Evolutionary conservation across 2,329 filamentous ascomycete species (phyloP).

Genomic region (Dactylellina haptotyla): DNA sequence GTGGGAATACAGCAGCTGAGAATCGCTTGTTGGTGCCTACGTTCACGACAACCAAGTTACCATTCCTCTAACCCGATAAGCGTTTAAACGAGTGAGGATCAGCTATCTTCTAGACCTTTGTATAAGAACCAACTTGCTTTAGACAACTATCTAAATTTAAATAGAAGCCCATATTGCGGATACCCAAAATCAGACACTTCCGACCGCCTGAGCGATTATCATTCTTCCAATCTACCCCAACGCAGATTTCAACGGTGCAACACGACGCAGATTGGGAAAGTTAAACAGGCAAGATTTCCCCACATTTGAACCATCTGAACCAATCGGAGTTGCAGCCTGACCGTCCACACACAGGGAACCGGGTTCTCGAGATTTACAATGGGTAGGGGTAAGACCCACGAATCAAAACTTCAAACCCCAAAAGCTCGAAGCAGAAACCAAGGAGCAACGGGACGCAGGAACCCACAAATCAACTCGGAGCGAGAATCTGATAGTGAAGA

Average conservation of each 20-base stretch:
- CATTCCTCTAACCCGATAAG: too few relatives aligned
- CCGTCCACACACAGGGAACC: not conserved
- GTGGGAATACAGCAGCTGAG: too few relatives aligned
- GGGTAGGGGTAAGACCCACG: not conserved
- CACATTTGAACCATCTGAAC: not conserved
- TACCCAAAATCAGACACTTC: not conserved
- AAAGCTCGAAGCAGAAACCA: not conserved
- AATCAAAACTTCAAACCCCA: not conserved
- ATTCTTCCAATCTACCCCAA: not conserved
- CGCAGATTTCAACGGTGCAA: not conserved
- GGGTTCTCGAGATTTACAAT: not conserved
- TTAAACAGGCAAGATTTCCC: conserved; percentile 7
- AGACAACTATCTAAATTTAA: too few relatives aligned
- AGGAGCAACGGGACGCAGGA: not conserved
- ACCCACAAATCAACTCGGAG: not conserved
- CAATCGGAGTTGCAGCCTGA: conserved; percentile 14
- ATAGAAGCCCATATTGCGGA: too few relatives aligned
- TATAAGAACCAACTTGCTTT: too few relatives aligned
- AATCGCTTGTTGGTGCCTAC: too few relatives aligned
- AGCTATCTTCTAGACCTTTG: too few relatives aligned
- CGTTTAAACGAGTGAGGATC: too few relatives aligned
- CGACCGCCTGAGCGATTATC: not conserved
- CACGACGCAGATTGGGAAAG: conserved; percentile 11
- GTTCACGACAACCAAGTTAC: too few relatives aligned
- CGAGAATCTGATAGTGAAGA: too few relatives aligned